Evolutionary conservation across 192 early-diverging fungal species (phyloP), one percentile per base, ranked within the genome.

Genomic region (Podila epicladia): DNA sequence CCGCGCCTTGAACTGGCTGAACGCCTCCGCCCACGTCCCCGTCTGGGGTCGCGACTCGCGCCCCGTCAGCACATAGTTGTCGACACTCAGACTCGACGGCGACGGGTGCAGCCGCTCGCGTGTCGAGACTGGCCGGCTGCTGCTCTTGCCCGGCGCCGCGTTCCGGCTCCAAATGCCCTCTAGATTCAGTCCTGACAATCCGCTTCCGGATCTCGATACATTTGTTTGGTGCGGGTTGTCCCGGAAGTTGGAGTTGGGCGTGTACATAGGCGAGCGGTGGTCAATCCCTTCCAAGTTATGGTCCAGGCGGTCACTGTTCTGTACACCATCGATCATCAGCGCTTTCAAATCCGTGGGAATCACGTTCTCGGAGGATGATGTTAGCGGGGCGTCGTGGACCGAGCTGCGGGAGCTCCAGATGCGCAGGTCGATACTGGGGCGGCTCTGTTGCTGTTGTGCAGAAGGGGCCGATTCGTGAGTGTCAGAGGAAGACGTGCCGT

Each of bases 281-380:
- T 80, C 71, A 9, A 20, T 73, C 13, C 77, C 77, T 48, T 80
- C 77, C 3, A 80, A 62, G 57, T 73, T 80, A 32, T 80, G 62
- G 11, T 80, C 77, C 17, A 80, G 45, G 48, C 77, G 65, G 22
- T 80, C 77, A 50, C 77, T 73, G 38, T 69, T 69, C 62, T 72
- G 65, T 11, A 80, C 65, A 9, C 77, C 77, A 9, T 80, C 77
- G 20, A 80, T 80, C 20, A 57, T 73, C 61, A 53, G 26, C 5
- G 71, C 65, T 37, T 70, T 76, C 35, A 28, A 1, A 26, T 70
- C 58, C 2, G 49, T 6, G 9, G 22, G 2, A 38, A 11, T 17
- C 50, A 17, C 17, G 4, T 57, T 15, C 4, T 64, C 53, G 0
- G 37, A 41, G 0, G 33, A 20, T 13, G 58, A 62, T 15, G 24